These are phyloP conservation scores for Scedosporium minutisporum DNA, from an alignment of 2,329 filamentous ascomycete species.

Conservation along the genomic window DNA sequence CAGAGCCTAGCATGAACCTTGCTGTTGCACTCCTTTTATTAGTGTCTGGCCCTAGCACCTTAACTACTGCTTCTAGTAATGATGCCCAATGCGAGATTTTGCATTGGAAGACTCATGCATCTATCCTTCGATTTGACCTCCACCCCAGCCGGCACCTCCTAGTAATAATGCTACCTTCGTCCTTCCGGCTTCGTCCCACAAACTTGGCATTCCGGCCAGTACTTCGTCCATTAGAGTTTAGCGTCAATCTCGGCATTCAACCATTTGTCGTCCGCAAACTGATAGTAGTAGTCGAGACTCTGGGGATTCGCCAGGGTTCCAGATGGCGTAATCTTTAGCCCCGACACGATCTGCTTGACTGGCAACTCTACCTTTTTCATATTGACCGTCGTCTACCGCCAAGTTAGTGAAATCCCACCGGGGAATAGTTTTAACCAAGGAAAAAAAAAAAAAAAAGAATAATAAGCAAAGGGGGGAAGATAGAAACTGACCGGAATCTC, in stretches of 20 bases:
- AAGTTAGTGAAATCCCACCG: neutral
- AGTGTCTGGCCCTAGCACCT: too few species aligned
- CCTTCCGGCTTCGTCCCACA: neutral
- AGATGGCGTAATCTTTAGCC: slow-evolving; percentile 62
- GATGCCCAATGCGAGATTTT: too few species aligned
- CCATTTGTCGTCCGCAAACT: slow-evolving; percentile 42
- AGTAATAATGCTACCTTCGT: neutral
- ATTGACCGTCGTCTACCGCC: slow-evolving; percentile 66
- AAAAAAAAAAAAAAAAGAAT: neutral
- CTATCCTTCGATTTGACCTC: neutral
- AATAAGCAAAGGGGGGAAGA: neutral
- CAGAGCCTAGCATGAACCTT: too few species aligned
- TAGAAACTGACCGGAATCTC: slow-evolving; percentile 61
- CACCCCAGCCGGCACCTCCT: neutral
- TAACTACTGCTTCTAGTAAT: too few species aligned
- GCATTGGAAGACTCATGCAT: too few species aligned
- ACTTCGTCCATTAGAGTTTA: neutral
- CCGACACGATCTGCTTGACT: slow-evolving; percentile 75
- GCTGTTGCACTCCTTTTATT: too few species aligned
- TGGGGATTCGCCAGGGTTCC: slow-evolving; percentile 69
- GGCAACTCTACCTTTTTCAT: slow-evolving; percentile 78
- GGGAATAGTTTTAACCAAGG: neutral
- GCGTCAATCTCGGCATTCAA: slow-evolving; percentile 36
- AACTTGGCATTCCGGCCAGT: too few species aligned
- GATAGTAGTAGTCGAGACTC: slow-evolving; percentile 69